phyloP scores from a whole-genome alignment of 805 yeast genomes.

The Saccharomyces kudriavzevii region DNA sequence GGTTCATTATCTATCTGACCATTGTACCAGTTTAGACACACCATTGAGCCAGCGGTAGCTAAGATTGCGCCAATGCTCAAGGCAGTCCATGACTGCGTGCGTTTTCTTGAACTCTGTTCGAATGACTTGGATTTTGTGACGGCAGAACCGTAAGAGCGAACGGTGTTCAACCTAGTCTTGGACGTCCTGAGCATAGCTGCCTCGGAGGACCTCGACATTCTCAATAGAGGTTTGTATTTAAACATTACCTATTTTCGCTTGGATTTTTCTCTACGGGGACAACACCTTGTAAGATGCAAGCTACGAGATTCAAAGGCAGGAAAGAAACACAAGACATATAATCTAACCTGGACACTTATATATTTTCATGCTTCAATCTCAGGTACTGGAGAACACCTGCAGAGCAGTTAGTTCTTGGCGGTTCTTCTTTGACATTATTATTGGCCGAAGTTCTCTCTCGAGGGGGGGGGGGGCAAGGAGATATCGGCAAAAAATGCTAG shows the following conservation, averaged over 20 bases:
- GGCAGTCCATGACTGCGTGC: neutral
- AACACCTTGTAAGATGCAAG: neutral
- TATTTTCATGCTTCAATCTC: neutral
- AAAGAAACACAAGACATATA: neutral
- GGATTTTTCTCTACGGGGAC: neutral
- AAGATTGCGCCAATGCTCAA: conserved; percentile 2
- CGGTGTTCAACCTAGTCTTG: neutral
- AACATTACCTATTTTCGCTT: neutral
- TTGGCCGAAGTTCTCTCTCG: neutral
- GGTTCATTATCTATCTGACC: conserved; percentile 9
- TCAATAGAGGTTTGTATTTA: neutral
- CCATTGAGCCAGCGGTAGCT: conserved; percentile 1
- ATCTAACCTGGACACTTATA: neutral
- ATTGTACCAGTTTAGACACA: neutral
- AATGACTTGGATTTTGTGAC: neutral
- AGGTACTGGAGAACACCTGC: neutral
- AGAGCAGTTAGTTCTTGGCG: neutral
- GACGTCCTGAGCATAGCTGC: neutral
- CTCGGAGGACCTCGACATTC: neutral
- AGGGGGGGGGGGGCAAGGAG: neutral
- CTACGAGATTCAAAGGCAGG: neutral
- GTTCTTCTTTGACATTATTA: neutral
- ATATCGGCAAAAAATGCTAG: neutral
- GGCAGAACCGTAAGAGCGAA: neutral
- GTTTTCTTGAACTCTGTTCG: neutral